phyloP scores from a whole-genome alignment of 2,329 filamentous ascomycete genomes.

The Arthrobotrys sinensis region DNA sequence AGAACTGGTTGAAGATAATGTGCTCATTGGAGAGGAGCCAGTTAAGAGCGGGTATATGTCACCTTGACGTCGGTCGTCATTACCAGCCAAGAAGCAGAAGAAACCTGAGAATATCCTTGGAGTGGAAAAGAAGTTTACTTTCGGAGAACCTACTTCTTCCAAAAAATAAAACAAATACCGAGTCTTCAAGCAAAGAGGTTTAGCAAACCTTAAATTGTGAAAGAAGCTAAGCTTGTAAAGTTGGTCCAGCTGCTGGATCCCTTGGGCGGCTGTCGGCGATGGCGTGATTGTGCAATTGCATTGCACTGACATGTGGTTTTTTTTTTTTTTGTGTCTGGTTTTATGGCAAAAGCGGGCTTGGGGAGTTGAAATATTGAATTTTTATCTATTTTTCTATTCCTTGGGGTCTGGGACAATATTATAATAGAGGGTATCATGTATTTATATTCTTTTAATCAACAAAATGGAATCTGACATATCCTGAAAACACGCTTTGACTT shows the following conservation, averaged over 20 bases:
- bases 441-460: slow-evolving; percentile 12
- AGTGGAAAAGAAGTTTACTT: slow-evolving; percentile 24
- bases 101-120: too few species aligned
- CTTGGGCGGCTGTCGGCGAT: slow-evolving; percentile 12
- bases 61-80: too few species aligned
- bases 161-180: slow-evolving; percentile 14
- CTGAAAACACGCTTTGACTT: slow-evolving; percentile 7
- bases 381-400: slow-evolving; percentile 6
- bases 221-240: slow-evolving; percentile 15
- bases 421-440: slow-evolving; percentile 10
- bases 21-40: neutral
- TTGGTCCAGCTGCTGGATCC: slow-evolving; percentile 11
- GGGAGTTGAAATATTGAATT: slow-evolving; percentile 23
- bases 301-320: slow-evolving; percentile 23
- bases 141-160: slow-evolving; percentile 13
- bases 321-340: slow-evolving; percentile 25
- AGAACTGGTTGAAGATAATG: slow-evolving; percentile 12
- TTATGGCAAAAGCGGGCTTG: slow-evolving; percentile 16
- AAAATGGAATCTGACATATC: slow-evolving; percentile 5
- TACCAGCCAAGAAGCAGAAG: too few species aligned
- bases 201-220: slow-evolving; percentile 19
- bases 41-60: too few species aligned
- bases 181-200: slow-evolving; percentile 19
- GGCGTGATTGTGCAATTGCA: slow-evolving; percentile 20
- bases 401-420: neutral